phyloP scores from a whole-genome alignment of 768 basidiomycete species.

The Mycena olivaceomarginata region DNA sequence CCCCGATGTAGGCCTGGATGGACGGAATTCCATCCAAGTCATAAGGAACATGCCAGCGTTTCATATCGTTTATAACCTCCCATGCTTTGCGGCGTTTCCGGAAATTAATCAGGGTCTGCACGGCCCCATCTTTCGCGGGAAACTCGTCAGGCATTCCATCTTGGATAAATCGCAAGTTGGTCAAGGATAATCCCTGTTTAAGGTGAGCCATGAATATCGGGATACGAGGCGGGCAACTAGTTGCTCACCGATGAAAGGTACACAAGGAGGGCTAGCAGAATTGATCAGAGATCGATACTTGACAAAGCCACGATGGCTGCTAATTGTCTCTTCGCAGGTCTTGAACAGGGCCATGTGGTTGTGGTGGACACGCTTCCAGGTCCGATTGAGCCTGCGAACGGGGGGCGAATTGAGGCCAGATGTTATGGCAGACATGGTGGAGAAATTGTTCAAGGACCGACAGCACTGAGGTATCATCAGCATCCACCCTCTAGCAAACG shows the following conservation, averaged over 20 bases:
- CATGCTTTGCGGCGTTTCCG: slow-evolving; percentile 95
- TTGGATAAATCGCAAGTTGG: slow-evolving; percentile 96
- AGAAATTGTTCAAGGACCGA: slow-evolving; percentile 93
- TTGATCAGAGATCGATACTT: slow-evolving; percentile 92
- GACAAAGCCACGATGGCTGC: slow-evolving; percentile 94
- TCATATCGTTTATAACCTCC: slow-evolving; percentile 97
- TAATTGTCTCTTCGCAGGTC: slow-evolving; percentile 91
- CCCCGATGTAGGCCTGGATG: slow-evolving; percentile 86
- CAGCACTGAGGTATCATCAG: slow-evolving; percentile 77
- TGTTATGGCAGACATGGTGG: slow-evolving; percentile 95
- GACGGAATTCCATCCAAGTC: slow-evolving; percentile 83
- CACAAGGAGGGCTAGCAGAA: slow-evolving; percentile 91
- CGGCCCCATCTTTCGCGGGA: slow-evolving; percentile 48
- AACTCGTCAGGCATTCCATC: slow-evolving; percentile 94
- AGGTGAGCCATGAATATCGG: slow-evolving; percentile 17
- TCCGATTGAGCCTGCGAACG: slow-evolving; percentile 93
- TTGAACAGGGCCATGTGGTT: slow-evolving; percentile 84
- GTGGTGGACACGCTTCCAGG: slow-evolving; percentile 92
- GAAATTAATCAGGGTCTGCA: slow-evolving; percentile 88
- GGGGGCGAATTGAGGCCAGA: slow-evolving; percentile 96
- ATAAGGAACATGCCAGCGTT: slow-evolving; percentile 96
- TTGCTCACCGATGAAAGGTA: slow-evolving; percentile 93
- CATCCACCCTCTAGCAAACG: slow-evolving; percentile 17
- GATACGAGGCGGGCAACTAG: slow-evolving; percentile 8
- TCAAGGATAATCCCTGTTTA: slow-evolving; percentile 92